Percentiles rank a stretch among this genome's conserved stretches.
These are phyloP conservation scores for Solanum sejunctum DNA, from an alignment of 257 asterid genomes.

Conservation along the genomic window DNA sequence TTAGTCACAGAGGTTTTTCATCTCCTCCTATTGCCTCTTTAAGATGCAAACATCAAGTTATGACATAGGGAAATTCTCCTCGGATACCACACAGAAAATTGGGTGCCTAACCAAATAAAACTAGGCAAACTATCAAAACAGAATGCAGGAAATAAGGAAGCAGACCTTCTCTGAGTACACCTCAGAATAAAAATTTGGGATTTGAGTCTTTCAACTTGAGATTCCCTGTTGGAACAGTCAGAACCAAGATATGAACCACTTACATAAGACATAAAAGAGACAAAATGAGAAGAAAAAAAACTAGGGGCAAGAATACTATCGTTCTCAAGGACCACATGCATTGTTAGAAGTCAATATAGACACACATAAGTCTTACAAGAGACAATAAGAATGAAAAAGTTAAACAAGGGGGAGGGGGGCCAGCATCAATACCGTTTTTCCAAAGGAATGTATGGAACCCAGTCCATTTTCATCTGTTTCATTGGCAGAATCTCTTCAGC, in stretches of 20 bases:
- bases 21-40: background rate
- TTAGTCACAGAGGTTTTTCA: background rate
- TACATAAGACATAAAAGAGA: background rate
- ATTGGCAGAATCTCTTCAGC: conserved; percentile 85
- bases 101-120: background rate
- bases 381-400: background rate
- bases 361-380: background rate
- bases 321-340: background rate
- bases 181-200: conserved; percentile 73
- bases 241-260: background rate
- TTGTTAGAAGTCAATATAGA: background rate
- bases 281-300: background rate
- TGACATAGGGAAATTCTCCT: background rate
- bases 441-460: conserved; percentile 93
- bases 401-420: background rate
- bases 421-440: conserved; percentile 42
- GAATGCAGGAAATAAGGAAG: background rate
- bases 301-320: background rate
- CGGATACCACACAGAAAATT: background rate
- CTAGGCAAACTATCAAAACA: background rate
- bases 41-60: background rate
- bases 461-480: conserved; percentile 99
- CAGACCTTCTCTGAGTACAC: conserved; percentile 86
- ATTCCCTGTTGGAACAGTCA: conserved; percentile 35
- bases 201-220: conserved; percentile 85